These are phyloP conservation scores for Saturnispora mendoncae DNA, from an alignment of 805 yeast species.

Conservation along the genomic window DNA sequence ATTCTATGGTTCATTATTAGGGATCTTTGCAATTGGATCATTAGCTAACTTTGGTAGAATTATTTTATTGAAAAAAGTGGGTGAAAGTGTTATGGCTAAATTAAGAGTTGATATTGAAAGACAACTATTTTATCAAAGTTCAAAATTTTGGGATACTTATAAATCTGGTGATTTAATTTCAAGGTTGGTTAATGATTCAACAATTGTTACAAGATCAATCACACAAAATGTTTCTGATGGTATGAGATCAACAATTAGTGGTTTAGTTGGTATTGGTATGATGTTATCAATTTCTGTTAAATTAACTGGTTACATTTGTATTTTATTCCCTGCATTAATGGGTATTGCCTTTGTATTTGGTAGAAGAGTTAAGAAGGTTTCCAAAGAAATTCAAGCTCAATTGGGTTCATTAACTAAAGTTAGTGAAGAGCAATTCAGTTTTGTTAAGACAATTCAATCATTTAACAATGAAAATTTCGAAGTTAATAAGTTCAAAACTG, in stretches of 20 bases:
- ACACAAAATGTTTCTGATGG: constrained; percentile 91
- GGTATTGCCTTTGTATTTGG: constrained; percentile 79
- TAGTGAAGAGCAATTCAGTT: constrained; percentile 83
- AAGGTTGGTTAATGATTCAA: constrained; percentile 79
- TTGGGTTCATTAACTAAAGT: constrained; percentile 82
- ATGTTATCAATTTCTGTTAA: constrained; percentile 83
- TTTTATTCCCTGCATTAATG: constrained; percentile 77
- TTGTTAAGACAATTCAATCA: constrained; percentile 79
- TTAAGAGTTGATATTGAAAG: constrained; percentile 68
- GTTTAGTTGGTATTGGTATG: constrained; percentile 82
- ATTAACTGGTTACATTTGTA: constrained; percentile 70
- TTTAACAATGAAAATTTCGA: constrained; percentile 81
- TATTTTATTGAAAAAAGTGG: constrained; percentile 65
- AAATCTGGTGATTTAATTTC: constrained; percentile 90
- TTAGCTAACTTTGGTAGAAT: constrained; percentile 73
- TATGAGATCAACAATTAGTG: constrained; percentile 72
- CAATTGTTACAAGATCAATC: constrained; percentile 74
- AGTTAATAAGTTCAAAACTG: constrained; percentile 62
- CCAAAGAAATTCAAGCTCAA: constrained; percentile 72
- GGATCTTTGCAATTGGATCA: constrained; percentile 65
- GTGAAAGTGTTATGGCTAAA: constrained; percentile 82
- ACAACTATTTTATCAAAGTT: constrained; percentile 75
- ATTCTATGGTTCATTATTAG: constrained; percentile 55
- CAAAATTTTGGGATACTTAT: constrained; percentile 81
- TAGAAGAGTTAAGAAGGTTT: constrained; percentile 59